Evolutionary conservation across 148 eudicot genomes (phyloP).

Genomic region (Vaccinium vitisidaea): DNA sequence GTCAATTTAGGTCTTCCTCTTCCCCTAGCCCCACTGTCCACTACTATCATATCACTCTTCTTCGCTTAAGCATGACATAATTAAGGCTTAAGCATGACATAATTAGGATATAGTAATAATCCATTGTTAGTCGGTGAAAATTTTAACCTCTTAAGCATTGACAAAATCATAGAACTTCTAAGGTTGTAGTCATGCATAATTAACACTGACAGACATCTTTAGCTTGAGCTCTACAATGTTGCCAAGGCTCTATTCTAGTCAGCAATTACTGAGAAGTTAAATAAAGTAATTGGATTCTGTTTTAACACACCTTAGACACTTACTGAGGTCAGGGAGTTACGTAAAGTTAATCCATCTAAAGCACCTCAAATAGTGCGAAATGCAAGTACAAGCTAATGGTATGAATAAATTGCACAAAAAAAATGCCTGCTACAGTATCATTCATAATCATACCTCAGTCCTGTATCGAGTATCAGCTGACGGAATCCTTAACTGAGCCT

Average conservation of each 20-base stretch:
- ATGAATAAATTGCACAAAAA: not conserved
- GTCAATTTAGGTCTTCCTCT: too few species aligned
- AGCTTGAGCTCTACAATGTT: not conserved
- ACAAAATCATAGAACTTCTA: not conserved
- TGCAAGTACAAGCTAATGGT: not conserved
- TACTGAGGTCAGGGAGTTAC: not conserved
- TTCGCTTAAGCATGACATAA: too few species aligned
- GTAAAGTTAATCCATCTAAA: not conserved
- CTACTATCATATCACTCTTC: too few species aligned
- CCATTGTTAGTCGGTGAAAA: not conserved
- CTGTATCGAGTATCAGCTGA: slow-evolving; percentile 69
- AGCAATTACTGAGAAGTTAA: not conserved
- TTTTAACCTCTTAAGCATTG: not conserved
- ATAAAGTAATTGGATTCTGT: not conserved
- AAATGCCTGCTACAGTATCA: not conserved
- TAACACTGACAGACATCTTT: not conserved
- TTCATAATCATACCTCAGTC: slow-evolving; percentile 61
- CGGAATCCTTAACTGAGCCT: slow-evolving; percentile 67
- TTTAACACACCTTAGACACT: slow-evolving; percentile 1
- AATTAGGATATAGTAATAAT: not conserved
- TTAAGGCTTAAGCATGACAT: not conserved
- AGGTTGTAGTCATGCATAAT: not conserved
- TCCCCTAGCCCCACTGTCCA: too few species aligned
- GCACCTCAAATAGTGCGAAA: not conserved
- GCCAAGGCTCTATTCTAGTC: not conserved